Evolutionary conservation across 208 protist genomes (phyloP), one percentile per base, ranked within the genome.

Genomic region (Acanthamoeba polyphaga): DNA sequence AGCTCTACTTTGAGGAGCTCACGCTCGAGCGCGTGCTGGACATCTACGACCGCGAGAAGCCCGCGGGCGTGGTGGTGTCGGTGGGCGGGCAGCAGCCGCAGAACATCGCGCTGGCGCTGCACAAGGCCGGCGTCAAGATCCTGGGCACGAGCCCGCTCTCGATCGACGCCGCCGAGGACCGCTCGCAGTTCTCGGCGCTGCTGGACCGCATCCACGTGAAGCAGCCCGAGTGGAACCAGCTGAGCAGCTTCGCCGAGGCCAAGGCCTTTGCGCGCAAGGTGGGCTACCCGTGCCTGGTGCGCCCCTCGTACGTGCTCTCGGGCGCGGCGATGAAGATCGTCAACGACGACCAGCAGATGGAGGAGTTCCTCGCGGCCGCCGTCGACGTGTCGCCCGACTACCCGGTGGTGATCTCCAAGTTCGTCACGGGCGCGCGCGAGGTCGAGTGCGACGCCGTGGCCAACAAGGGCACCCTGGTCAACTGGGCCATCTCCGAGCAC

Each of bases 1-100:
- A 99, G 19, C 97, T 99, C 15, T 99, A 99, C 97, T 99, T 99
- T 96, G 99, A 99, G 93, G 99, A 99, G 96, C 95, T 99, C 22
- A 99, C 98, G 4, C 97, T 99, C 93, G 99, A 99, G 96, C 97
- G 98, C 76, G 99, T 99, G 68, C 85, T 99, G 9, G 99, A 99
- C 97, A 99, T 99, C 93, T 98, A 99, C 91, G 98, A 99, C 58
- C 97, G 98, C 87, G 98, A 99, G 96, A 97, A 97, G 34, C 96
- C 95, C 13, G 34, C 78, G 24, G 99, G 99, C 94, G 98, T 99
- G 17, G 98, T 99, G 80, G 98, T 99, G 60, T 99, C 98, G 27
- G 55, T 94, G 66, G 89, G 89, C 64, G 99, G 99, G 32, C 99
- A 99, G 98, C 99, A 99, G 72, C 98, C 99, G 34, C 99, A 99